Evolutionary conservation across 2,329 filamentous ascomycete species (phyloP), one percentile per base, ranked within the genome.

Genomic region (Neonectria faginata): DNA sequence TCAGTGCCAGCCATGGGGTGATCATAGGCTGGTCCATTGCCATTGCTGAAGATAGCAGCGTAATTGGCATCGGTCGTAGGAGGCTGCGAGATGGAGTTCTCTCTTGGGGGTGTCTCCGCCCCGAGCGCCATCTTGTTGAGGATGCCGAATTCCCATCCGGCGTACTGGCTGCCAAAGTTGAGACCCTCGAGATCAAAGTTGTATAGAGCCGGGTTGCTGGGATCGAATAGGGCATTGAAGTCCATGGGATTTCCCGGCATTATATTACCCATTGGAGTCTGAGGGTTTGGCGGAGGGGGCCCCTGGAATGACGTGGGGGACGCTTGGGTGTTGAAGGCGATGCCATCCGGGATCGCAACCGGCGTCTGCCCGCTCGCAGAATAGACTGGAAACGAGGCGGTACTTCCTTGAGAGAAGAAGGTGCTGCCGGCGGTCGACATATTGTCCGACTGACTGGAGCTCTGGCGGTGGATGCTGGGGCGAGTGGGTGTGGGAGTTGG

Each of bases 181-280:
- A 97, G 87, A 64, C 93, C 94, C 60, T 97, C 94, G 11, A 97
- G 88, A 77, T 98, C 94, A 78, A 98, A 97, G 77, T 97, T 97
- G 86, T 97, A 97, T 60, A 97, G 82, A 0, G 94, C 92, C 3
- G 94, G 93, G 76, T 98, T 96, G 75, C 92, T 96, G 0, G 93
- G 93, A 72, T 97, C 94, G 74, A 97, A 97, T 31, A 97, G 85
- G 60, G 86, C 81, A 42, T 84, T 84, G 71, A 89, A 88, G 57
- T 80, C 80, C 75, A 87, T 80, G 65, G 77, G 68, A 48, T 86
- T 86, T 16, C 80, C 79, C 70, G 81, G 83, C 71, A 83, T 85
- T n/a, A 84, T 81, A 71, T 83, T 80, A 20, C 80, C 79, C 54
- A 83, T 80, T 65, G 84, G 79, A 73, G 82, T 39, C 65, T 70